Base-by-base conservation (phyloP, 139 green algal species). In the Tetradesmus lagerheimii region DNA sequence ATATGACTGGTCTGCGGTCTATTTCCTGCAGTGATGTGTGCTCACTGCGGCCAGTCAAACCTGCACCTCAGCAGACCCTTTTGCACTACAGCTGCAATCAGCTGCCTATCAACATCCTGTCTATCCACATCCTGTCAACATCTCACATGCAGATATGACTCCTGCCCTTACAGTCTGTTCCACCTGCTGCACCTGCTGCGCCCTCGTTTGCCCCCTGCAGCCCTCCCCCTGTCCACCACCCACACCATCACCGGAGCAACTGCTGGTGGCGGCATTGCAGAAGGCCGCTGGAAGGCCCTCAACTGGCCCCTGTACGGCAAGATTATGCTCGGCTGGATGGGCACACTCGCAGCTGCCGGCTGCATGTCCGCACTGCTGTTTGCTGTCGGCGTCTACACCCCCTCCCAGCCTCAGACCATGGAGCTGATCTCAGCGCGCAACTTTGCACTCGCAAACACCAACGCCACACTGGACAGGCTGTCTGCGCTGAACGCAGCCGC, bases 181-280 rank as follows among this genome's bases (percentile, higher is more conserved):
- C 57, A 62, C 31, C 23, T 71, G 57, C 57, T 71, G 57, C 57
- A 6, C 23, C 57, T 62, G 8, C 47, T 14, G 8, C 47, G 47
- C 20, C 12, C 20, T 62, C 15, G 53, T 71, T 4, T 5, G 20
- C 16, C 4, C 23, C 11, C 16, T 71, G 57, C 57, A 71, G 57
- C 57, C 20, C 38, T 88, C 38, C 83, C 83, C 25, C 83, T 80
- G 27, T 80, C 83, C 25, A 94, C 92, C 16, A 94, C 92, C 1
- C 93, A 95, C 87, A 93, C 83, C 83, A 93, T 93, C 81, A 71
- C 34, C 37, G 88, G 88, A 25, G 89, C 82, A 43, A 93, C 93
- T 62, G 81, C 81, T 47, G 89, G 89, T 45, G 89, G 34, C 4
- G 85, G 90, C 80, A 81, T 91, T 57, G 37, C 80, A 43, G 66